Evolutionary conservation across 2,329 filamentous ascomycete genomes (phyloP), one percentile per base, ranked within the genome.

Genomic region (Colletotrichum magnum): DNA sequence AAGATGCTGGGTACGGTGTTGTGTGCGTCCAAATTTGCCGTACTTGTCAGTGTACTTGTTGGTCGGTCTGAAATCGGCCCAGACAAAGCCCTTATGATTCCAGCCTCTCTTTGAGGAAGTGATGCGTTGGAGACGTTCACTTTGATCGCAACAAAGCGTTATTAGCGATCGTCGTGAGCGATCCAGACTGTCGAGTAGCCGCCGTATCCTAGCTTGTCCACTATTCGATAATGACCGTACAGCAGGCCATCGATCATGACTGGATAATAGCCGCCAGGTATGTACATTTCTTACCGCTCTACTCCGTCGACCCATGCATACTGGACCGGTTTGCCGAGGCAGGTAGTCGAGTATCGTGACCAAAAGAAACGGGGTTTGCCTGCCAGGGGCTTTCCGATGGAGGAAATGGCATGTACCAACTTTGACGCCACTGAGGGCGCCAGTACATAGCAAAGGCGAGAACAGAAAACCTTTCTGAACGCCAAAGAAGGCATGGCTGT

Each of bases 131-230:
- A 21, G 47, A 59, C 39, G 66, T 36, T 56, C 43, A 79, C 77
- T 48, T 80, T 81, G n/a, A 81, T 59, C 9, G 78, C 72, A 47
- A 80, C 77, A 59, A 73, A 74, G 36, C 70, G 72, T 51, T 71
- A n/a, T n/a, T n/a, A n/a, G 28, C 73, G 56, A 45, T 71, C 70
- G 72, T 83, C 80, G 45, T 74, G 73, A 18, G 78, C 81, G 26
- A 84, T 78, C 81, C 80, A 83, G 57, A 82, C 77, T 1, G 81
- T 83, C 3, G 79, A 80, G 71, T 75, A 80, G 1, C 77, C 76
- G 24, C 81, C 80, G 70, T 74, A 80, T 51, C 80, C 80, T 58
- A 83, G 68, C 70, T 83, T 83, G 36, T 79, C 76, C 41, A 79
- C 69, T 21, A 82, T 68, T 43, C 75, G 73, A 68, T 83, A 83